Conservation (phyloP, 2,329 filamentous ascomycete genomes). For the Talaromyces sp. region DNA sequence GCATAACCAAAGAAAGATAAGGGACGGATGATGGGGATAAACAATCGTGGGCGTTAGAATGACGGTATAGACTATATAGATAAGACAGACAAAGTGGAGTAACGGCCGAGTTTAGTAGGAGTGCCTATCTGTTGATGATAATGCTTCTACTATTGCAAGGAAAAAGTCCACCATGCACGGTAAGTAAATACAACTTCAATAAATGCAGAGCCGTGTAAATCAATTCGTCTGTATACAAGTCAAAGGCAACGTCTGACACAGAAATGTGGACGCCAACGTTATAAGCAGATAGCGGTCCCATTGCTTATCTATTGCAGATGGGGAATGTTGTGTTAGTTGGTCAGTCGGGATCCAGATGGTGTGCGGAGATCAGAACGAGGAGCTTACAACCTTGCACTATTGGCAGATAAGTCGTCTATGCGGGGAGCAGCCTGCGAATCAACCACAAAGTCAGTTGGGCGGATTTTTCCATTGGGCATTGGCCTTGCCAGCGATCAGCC, state of each 20-base stretch:
- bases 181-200: neutral
- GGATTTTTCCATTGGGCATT: slow-evolving; percentile 14
- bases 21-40: neutral
- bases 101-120: neutral
- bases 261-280: slow-evolving; percentile 10
- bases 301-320: slow-evolving; percentile 13
- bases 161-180: neutral
- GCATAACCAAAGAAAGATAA: slow-evolving; percentile 17
- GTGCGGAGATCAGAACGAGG: slow-evolving; percentile 13
- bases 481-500: slow-evolving; percentile 9
- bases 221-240: neutral
- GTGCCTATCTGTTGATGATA: neutral
- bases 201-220: neutral
- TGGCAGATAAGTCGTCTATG: slow-evolving; percentile 12
- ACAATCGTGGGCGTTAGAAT: neutral
- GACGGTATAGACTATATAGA: slow-evolving; percentile 11
- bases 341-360: slow-evolving; percentile 12
- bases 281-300: slow-evolving; percentile 5
- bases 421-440: slow-evolving; percentile 12
- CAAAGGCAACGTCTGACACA: neutral
- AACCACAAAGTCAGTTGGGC: slow-evolving; percentile 7
- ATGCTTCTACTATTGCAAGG: neutral
- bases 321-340: slow-evolving; percentile 4
- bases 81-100: slow-evolving; percentile 10
- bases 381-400: slow-evolving; percentile 1